Conservation (phyloP, 345 rosid species). For the Pugionium dolabratum region DNA sequence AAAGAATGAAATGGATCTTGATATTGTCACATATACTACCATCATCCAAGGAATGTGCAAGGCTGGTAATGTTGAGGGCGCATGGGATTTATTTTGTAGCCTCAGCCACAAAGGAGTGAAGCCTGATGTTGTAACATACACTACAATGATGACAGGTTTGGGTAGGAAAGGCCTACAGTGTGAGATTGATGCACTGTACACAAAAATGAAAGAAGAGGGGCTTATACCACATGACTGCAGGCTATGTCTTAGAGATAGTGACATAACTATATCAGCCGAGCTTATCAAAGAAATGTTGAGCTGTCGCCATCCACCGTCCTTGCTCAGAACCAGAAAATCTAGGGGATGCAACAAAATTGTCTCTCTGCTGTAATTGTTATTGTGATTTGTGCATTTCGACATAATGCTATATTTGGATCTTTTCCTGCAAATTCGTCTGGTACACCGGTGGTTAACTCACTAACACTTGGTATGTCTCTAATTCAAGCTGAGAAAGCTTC, state of each 20-base stretch:
- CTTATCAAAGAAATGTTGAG: conserved; percentile 31
- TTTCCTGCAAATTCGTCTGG: conserved; percentile 1
- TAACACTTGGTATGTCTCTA: background rate
- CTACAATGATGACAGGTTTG: conserved; percentile 36
- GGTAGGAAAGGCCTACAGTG: conserved; percentile 21
- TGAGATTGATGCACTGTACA: conserved; percentile 28
- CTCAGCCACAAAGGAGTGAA: conserved; percentile 29
- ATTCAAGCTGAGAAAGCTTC: conserved; percentile 7
- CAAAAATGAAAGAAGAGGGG: conserved; percentile 25
- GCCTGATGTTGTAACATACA: conserved; percentile 29
- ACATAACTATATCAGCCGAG: conserved; percentile 12
- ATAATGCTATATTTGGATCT: background rate
- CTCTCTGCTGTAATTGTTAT: conserved; percentile 18
- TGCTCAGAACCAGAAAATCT: conserved; percentile 16
- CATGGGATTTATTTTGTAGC: conserved; percentile 31
- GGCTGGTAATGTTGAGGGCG: conserved; percentile 26
- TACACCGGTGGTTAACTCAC: background rate
- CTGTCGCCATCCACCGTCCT: conserved; percentile 1
- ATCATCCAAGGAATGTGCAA: conserved; percentile 35
- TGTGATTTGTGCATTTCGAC: background rate
- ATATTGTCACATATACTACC: conserved; percentile 31
- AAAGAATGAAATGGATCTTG: conserved; percentile 25
- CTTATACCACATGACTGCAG: conserved; percentile 23
- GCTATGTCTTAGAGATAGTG: conserved; percentile 28
- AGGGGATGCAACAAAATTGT: background rate